Conservation (phyloP, 306 rosid genomes). For the Canavalia gladiata region DNA sequence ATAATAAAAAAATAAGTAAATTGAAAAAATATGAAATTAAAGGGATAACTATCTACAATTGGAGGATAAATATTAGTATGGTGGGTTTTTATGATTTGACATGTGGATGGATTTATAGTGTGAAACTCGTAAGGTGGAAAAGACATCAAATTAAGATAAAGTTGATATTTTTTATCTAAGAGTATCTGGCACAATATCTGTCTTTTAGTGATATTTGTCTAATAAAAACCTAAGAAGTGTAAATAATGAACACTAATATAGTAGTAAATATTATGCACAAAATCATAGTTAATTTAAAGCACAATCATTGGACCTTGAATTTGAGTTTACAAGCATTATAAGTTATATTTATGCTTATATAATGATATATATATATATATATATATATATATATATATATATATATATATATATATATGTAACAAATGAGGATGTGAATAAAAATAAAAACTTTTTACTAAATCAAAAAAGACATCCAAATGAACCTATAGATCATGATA, state of each 20-base stretch:
- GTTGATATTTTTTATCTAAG: background rate
- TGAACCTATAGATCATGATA: too few relatives aligned
- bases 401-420: too few relatives aligned
- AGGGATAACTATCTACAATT: background rate
- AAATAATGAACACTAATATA: slow-evolving; percentile 20
- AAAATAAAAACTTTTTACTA: too few relatives aligned
- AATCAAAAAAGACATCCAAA: too few relatives aligned
- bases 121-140: background rate
- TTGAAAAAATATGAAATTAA: too few relatives aligned
- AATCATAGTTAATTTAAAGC: background rate
- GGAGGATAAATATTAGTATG: slow-evolving; percentile 3
- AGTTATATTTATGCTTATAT: too few relatives aligned
- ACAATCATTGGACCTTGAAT: slow-evolving; percentile 36
- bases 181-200: slow-evolving; percentile 17
- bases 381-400: too few relatives aligned
- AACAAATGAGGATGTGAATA: too few relatives aligned
- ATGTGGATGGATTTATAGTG: slow-evolving; percentile 33
- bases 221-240: slow-evolving; percentile 31
- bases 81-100: slow-evolving; percentile 42
- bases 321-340: background rate
- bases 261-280: background rate
- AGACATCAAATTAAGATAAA: slow-evolving; percentile 7
- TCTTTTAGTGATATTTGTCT: slow-evolving; percentile 41
- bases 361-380: too few relatives aligned
- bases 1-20: background rate